These are phyloP conservation scores for Bjerkandera adusta DNA, from an alignment of 1,284 basidiomycete species.

Conservation along the genomic window DNA sequence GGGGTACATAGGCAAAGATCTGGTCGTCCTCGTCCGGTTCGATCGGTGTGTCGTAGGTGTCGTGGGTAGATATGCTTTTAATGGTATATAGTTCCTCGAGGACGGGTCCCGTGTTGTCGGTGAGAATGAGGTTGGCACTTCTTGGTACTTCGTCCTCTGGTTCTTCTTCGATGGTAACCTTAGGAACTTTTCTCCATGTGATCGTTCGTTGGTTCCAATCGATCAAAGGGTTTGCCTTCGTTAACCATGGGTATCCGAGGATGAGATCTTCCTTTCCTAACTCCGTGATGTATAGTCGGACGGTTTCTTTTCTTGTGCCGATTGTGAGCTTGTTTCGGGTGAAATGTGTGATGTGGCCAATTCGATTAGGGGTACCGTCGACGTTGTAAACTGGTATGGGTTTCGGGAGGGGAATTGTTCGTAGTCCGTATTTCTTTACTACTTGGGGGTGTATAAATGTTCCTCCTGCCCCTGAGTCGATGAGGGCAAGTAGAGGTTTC, in stretches of 20 bases:
- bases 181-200: constrained; percentile 1
- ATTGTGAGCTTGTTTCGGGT: constrained; percentile 1
- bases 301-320: constrained; percentile 6
- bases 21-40: constrained; percentile 15
- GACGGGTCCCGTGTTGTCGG: background rate
- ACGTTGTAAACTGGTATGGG: background rate
- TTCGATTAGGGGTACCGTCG: background rate
- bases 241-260: constrained; percentile 23
- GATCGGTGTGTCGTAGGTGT: background rate
- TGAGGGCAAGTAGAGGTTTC: background rate
- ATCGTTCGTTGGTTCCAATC: constrained; percentile 18
- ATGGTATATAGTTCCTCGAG: background rate
- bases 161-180: background rate
- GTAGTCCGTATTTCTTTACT: background rate
- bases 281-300: constrained; percentile 14
- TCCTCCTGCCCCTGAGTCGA: background rate
- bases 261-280: constrained; percentile 13
- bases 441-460: background rate
- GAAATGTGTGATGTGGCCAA: background rate
- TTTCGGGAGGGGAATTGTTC: background rate
- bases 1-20: constrained; percentile 11
- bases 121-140: background rate
- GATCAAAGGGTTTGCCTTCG: constrained; percentile 22
- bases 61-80: background rate
- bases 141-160: background rate